These are phyloP conservation scores for Castanea mollissima DNA, from an alignment of 306 rosid species.

Conservation along the genomic window DNA sequence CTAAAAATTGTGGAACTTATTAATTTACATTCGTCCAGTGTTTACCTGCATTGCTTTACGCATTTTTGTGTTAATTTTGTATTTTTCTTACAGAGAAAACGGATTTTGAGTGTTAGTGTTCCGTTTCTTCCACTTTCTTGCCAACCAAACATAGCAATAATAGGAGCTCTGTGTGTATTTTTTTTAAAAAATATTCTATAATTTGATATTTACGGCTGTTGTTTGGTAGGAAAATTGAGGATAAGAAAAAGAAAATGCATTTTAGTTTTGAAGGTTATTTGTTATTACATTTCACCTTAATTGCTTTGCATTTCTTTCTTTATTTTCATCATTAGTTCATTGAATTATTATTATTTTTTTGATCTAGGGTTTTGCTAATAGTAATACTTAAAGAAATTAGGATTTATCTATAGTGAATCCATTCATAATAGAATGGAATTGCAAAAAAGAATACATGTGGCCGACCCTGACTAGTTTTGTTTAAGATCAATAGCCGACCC, in stretches of 20 bases:
- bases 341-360: neutral
- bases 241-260: neutral
- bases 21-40: neutral
- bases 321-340: neutral
- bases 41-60: neutral
- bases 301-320: neutral
- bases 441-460: accelerated
- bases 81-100: no score
- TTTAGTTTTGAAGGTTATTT: neutral
- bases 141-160: neutral
- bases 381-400: neutral
- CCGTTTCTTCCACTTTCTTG: neutral
- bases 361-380: neutral
- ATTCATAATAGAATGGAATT: neutral
- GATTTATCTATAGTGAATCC: no score
- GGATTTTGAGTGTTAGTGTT: neutral
- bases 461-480: no score
- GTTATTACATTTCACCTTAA: neutral
- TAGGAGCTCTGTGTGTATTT: neutral
- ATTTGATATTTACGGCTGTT: neutral
- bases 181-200: neutral
- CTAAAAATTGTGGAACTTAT: neutral
- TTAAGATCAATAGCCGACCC: no score
- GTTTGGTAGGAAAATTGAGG: neutral
- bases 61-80: neutral